phyloP scores from a whole-genome alignment of 2,329 filamentous ascomycete genomes.

The Chaetomium olivaceum region DNA sequence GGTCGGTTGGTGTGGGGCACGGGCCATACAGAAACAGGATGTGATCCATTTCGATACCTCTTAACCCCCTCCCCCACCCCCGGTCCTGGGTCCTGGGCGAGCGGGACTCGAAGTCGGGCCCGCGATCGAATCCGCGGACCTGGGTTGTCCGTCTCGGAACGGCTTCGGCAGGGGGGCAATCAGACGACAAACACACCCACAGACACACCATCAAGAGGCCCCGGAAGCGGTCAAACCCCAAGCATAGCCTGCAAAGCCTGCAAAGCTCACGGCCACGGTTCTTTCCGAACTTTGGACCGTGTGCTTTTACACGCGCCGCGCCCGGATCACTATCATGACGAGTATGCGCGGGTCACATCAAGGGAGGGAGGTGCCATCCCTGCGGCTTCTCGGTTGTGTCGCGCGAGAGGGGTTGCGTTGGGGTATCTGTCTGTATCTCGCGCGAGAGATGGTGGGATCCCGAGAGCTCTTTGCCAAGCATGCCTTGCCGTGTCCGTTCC shows the following conservation, averaged over 20 bases:
- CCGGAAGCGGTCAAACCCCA: not conserved
- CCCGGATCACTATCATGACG: not conserved
- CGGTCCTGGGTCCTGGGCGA: not conserved
- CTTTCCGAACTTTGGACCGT: not conserved
- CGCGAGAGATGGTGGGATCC: not conserved
- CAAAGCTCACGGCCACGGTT: not conserved
- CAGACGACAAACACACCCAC: conserved; percentile 12
- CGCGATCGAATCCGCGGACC: conserved; percentile 5
- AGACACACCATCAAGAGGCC: not conserved
- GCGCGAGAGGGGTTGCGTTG: not conserved
- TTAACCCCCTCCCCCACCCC: not conserved
- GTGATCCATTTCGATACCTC: not conserved
- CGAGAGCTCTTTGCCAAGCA: conserved; percentile 3
- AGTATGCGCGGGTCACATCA: not conserved
- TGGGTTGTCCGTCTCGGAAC: conserved; percentile 9
- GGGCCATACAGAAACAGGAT: not conserved
- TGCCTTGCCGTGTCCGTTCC: not conserved
- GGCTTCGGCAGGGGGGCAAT: conserved; percentile 4
- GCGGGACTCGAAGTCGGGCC: not conserved
- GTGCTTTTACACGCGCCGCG: not conserved
- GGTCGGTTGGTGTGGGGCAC: conserved; percentile 1
- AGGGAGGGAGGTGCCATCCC: not conserved
- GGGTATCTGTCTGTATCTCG: not conserved
- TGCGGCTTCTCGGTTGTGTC: not conserved
- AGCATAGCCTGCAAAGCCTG: too few relatives aligned